Evolutionary conservation across 2,329 filamentous ascomycete species (phyloP), one percentile per base, ranked within the genome.

Genomic region (Ophiostoma himal-ulmi): DNA sequence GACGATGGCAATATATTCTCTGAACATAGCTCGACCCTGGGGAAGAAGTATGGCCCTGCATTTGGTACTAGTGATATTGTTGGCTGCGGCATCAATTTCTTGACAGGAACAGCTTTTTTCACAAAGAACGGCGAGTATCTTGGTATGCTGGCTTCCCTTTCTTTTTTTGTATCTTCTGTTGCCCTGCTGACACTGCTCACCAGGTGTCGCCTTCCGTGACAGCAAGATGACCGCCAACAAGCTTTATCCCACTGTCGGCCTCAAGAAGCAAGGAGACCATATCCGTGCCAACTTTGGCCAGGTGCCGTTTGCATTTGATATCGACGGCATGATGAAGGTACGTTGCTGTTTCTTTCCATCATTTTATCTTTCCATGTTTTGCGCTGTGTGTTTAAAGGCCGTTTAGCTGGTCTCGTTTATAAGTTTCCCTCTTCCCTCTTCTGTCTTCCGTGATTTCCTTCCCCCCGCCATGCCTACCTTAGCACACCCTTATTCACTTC

Each of bases 231-330:
- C 81, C 60, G 82, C 83, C 72, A 84, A 86, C 13, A 86, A 86
- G 76, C 78, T 92, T n/a, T 94, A 89, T 76, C 88, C 88, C 26
- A 82, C 84, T 0, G 81, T 91, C 34, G 88, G 88, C n/a, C 81
- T 91, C 69, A 90, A 89, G 77, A 89, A 86, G 76, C 78, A 83
- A 0, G 86, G 87, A 64, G 88, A 91, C 75, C 83, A 87, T 74
- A 77, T 91, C 71, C 80, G 83, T 72, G 86, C 83, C 74, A 91
- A 91, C 76, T 91, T 91, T 80, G 88, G 88, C 66, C 87, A 90
- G 78, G 86, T 85, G 69, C 91, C 91, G 3, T 98, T 98, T 78
- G 85, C 92, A 64, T 99, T 91, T 80, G 92, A 97, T 78, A 98
- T 99, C 75, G 92, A 97, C 79, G 86, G 87, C 72, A 87, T 95